Evolutionary conservation across 2,329 filamentous ascomycete genomes (phyloP).

Genomic region (Pyrenochaeta sp.): DNA sequence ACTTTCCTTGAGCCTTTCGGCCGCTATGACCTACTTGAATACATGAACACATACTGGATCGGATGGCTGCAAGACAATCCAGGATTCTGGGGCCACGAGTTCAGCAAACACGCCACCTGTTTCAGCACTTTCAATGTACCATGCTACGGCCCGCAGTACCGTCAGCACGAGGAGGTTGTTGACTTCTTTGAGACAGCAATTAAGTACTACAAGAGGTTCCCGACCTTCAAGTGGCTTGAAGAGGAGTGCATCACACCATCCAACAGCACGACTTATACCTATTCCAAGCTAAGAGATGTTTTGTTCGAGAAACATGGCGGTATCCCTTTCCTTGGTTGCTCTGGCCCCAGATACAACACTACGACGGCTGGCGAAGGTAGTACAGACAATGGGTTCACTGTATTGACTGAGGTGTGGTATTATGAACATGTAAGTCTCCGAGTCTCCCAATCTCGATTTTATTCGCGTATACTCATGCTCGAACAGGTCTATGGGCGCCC

Average conservation of each 20-base stretch:
- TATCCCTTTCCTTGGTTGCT: conserved; percentile 68
- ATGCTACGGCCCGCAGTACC: conserved; percentile 69
- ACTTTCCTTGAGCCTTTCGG: conserved; percentile 67
- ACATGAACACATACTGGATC: conserved; percentile 74
- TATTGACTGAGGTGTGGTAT: conserved; percentile 71
- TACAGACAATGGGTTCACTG: conserved; percentile 64
- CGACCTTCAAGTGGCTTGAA: conserved; percentile 69
- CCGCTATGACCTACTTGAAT: conserved; percentile 67
- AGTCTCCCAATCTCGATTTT: background rate
- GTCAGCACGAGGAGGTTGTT: conserved; percentile 66
- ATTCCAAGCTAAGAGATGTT: conserved; percentile 61
- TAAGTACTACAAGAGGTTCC: conserved; percentile 65
- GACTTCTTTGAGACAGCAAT: conserved; percentile 71
- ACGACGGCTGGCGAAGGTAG: conserved; percentile 65
- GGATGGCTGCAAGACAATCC: conserved; percentile 64
- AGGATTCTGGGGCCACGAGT: conserved; percentile 73
- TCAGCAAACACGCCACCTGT: conserved; percentile 74
- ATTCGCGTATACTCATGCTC: background rate
- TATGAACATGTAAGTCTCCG: conserved; percentile 63
- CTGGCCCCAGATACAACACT: conserved; percentile 67
- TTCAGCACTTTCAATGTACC: conserved; percentile 70
- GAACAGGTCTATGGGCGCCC: conserved; percentile 58
- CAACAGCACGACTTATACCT: conserved; percentile 66
- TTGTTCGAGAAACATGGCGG: conserved; percentile 62
- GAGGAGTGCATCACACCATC: conserved; percentile 64